Evolutionary conservation across 495 filamentous ascomycete genomes (phyloP).

Genomic region (Oidiodendron maius): DNA sequence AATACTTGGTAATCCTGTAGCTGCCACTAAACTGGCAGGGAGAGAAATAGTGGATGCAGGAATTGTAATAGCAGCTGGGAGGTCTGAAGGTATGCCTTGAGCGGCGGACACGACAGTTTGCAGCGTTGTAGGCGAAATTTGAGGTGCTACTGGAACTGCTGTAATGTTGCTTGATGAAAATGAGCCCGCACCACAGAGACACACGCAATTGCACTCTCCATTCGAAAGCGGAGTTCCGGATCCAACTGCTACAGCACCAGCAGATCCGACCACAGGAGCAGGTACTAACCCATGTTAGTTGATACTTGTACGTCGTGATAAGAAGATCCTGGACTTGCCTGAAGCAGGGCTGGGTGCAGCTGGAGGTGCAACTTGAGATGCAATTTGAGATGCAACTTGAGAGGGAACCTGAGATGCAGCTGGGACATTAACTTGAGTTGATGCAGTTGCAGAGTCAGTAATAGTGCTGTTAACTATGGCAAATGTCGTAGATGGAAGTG

Average conservation of each 20-base stretch:
- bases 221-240: slow-evolving; percentile 26
- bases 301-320: not conserved
- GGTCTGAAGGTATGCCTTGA: not conserved
- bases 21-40: not conserved
- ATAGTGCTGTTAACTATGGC: not conserved
- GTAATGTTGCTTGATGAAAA: slow-evolving; percentile 28
- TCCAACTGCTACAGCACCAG: slow-evolving; percentile 22
- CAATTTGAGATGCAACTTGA: slow-evolving; percentile 3
- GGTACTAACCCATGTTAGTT: slow-evolving; percentile 10
- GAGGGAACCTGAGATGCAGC: slow-evolving; percentile 9
- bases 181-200: slow-evolving; percentile 46
- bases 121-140: not conserved
- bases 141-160: not conserved
- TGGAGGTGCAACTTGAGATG: slow-evolving; percentile 8
- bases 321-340: not conserved
- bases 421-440: not conserved
- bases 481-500: not conserved
- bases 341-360: slow-evolving; percentile 4
- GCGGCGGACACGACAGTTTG: not conserved
- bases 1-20: not conserved
- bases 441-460: slow-evolving; percentile 3
- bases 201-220: slow-evolving; percentile 48
- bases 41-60: not conserved
- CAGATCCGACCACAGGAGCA: slow-evolving; percentile 7
- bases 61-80: not conserved